Conservation (phyloP, 2,329 filamentous ascomycete genomes). For the Aspergillus clavatus region DNA sequence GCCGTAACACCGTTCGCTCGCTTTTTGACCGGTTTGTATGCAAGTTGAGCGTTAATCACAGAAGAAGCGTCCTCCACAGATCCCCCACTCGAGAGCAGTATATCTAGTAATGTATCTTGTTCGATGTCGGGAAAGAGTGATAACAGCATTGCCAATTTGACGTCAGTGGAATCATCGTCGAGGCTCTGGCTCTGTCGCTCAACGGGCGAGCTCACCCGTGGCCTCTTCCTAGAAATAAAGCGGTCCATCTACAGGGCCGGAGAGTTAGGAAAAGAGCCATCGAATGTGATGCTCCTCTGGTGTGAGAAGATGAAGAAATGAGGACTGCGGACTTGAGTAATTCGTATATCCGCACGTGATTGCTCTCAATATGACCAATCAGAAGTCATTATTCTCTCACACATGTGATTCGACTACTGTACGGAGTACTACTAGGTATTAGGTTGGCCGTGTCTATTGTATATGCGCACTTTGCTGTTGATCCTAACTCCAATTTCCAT, state of each 20-base stretch:
- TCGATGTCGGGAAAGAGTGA: slow-evolving; percentile 66
- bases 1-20: slow-evolving; percentile 44
- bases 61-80: slow-evolving; percentile 63
- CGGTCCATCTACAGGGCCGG: slow-evolving; percentile 36
- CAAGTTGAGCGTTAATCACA: slow-evolving; percentile 43
- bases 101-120: slow-evolving; percentile 68
- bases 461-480: background rate
- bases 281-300: background rate
- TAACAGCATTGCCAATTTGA: slow-evolving; percentile 78
- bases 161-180: slow-evolving; percentile 75
- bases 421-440: background rate
- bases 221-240: slow-evolving; percentile 36
- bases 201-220: slow-evolving; percentile 16
- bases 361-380: slow-evolving; percentile 28
- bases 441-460: background rate
- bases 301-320: slow-evolving; percentile 1
- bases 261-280: slow-evolving; percentile 20
- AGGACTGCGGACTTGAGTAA: slow-evolving; percentile 6
- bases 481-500: slow-evolving; percentile 20
- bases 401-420: background rate
- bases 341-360: slow-evolving; percentile 27
- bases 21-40: slow-evolving; percentile 18
- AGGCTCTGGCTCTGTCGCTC: background rate
- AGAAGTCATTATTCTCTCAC: background rate
- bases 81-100: slow-evolving; percentile 72